Evolutionary conservation across 2,329 filamentous ascomycete genomes (phyloP).

Genomic region (Phialophora verrucosa): DNA sequence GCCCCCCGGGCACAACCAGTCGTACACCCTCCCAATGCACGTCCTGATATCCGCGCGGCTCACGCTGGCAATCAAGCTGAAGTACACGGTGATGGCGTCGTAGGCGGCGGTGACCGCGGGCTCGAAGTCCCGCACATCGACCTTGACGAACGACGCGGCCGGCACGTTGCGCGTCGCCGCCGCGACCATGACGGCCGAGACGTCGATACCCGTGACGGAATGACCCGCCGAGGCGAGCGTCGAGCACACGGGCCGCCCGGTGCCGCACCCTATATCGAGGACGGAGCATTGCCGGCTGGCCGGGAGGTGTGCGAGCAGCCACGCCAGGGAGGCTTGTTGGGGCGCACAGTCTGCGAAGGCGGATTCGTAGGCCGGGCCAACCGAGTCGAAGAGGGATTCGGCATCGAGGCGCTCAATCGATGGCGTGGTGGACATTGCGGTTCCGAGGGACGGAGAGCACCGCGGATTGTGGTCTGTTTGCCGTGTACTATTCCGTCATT

Average conservation of each 20-base stretch:
- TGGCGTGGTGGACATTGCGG: neutral
- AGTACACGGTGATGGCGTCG: neutral
- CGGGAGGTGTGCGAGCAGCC: no score
- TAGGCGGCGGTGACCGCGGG: neutral
- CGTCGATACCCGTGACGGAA: no score
- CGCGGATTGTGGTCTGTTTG: no score
- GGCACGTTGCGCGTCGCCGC: conserved; percentile 1
- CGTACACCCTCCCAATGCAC: neutral
- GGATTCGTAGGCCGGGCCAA: neutral
- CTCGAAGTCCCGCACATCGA: neutral
- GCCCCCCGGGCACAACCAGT: neutral
- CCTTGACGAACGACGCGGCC: neutral
- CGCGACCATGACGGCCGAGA: no score
- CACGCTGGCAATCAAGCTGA: conserved; percentile 3
- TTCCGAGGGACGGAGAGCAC: no score
- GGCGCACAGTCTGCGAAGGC: no score
- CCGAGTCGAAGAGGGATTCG: conserved; percentile 1
- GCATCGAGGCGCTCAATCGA: neutral
- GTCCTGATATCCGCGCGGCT: neutral
- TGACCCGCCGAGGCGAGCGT: no score
- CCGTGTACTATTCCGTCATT: no score
- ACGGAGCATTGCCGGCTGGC: no score
- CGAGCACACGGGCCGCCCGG: no score
- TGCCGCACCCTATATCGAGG: no score
- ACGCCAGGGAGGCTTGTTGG: no score